Percentiles rank a stretch among this genome's conserved stretches.
These are phyloP conservation scores for Panicum hallii DNA, from an alignment of 202 grass and related monocot genomes.

Conservation along the genomic window DNA sequence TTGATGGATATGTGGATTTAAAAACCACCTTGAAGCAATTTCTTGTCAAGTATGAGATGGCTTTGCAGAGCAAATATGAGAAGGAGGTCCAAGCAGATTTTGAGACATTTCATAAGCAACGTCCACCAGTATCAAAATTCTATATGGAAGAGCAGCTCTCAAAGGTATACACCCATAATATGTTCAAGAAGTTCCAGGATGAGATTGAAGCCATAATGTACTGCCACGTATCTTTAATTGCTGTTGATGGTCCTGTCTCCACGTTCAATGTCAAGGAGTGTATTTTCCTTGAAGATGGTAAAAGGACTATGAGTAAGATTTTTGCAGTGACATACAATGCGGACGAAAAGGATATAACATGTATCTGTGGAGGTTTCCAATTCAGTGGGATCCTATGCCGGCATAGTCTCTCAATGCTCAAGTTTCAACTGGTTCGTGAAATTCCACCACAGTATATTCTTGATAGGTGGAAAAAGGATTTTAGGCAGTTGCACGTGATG, in stretches of 20 bases:
- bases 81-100: conserved; percentile 99
- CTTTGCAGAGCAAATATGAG: conserved; percentile 93
- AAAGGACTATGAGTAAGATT: conserved; percentile 84
- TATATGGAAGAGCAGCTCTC: conserved; percentile 99
- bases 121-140: conserved; percentile 92
- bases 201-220: conserved; percentile 99
- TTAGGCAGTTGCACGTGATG: conserved; percentile 86
- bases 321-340: conserved; percentile 77
- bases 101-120: conserved; percentile 97
- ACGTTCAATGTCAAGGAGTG: conserved; percentile 94
- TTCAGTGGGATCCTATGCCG: conserved; percentile 92
- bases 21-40: conserved; percentile 95
- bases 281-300: conserved; percentile 93
- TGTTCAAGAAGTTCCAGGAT: conserved; percentile 98
- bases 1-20: conserved; percentile 83
- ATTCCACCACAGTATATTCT: conserved; percentile 86
- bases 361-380: conserved; percentile 97
- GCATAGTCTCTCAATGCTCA: conserved; percentile 89
- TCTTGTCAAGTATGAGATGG: conserved; percentile 86
- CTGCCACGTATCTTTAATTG: conserved; percentile 76
- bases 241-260: conserved; percentile 56
- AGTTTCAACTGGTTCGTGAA: conserved; percentile 91
- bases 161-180: conserved; percentile 92
- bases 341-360: conserved; percentile 77
- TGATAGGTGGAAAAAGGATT: conserved; percentile 97